Evolutionary conservation across 345 rosid genomes (phyloP).

Genomic region (Pseudoturritis turrita): DNA sequence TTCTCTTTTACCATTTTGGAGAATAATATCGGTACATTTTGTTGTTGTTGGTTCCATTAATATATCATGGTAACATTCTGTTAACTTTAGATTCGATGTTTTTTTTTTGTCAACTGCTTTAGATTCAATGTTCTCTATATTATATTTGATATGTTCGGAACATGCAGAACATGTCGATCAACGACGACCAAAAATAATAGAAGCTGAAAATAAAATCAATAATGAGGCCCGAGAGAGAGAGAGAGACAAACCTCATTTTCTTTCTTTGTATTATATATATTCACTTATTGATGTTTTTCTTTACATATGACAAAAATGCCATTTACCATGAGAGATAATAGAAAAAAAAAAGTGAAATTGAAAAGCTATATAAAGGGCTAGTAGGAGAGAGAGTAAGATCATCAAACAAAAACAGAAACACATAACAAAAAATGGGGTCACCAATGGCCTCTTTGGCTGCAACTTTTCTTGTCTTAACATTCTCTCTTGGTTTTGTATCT

Average conservation of each 20-base stretch:
- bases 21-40: not conserved
- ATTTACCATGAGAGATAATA: too few relatives aligned
- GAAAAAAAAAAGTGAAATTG: too few relatives aligned
- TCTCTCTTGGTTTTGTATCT: conserved; percentile 37
- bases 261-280: not conserved
- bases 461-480: conserved; percentile 35
- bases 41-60: not conserved
- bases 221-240: conserved; percentile 1
- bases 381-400: conserved; percentile 1
- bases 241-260: not conserved
- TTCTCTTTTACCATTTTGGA: not conserved
- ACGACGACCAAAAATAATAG: not conserved
- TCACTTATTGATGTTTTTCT: too few relatives aligned
- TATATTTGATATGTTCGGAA: not conserved
- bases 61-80: not conserved
- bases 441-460: conserved; percentile 40
- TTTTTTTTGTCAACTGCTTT: too few relatives aligned
- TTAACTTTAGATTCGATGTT: too few relatives aligned
- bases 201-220: not conserved
- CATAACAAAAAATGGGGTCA: conserved; percentile 33
- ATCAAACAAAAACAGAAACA: not conserved
- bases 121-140: not conserved
- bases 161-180: conserved; percentile 11
- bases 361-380: conserved; percentile 47
- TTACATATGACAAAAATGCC: too few relatives aligned